Evolutionary conservation across 1,284 basidiomycete genomes (phyloP).

Genomic region (Ganoderma boninense): DNA sequence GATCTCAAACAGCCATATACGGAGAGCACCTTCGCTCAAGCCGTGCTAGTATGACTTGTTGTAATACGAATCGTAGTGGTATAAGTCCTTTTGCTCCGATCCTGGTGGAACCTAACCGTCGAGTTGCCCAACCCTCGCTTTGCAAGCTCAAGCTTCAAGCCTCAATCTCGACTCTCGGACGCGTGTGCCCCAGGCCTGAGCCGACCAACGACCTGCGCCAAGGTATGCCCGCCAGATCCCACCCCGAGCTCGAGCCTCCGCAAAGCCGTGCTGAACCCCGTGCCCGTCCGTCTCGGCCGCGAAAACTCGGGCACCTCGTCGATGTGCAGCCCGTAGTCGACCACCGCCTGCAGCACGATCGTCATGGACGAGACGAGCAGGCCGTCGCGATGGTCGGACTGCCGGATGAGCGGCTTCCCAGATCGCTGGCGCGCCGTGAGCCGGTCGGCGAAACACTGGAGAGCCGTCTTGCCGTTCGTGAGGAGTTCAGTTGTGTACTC

Average conservation of each 20-base stretch:
- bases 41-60: no score
- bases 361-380: slow-evolving; percentile 4
- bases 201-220: not conserved
- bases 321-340: slow-evolving; percentile 1
- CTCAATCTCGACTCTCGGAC: not conserved
- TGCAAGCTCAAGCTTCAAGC: not conserved
- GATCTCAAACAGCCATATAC: no score
- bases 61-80: no score
- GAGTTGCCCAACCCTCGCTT: not conserved
- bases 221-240: not conserved
- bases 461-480: not conserved
- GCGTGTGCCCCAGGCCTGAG: not conserved
- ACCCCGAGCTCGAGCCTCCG: slow-evolving; percentile 1
- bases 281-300: not conserved
- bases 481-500: not conserved
- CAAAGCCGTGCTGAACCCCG: not conserved
- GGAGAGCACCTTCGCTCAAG: no score
- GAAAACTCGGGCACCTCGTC: slow-evolving; percentile 2
- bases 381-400: not conserved
- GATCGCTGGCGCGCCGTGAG: not conserved
- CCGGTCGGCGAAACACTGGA: slow-evolving; percentile 3
- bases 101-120: not conserved
- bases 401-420: slow-evolving; percentile 1
- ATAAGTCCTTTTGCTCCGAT: not conserved
- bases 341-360: slow-evolving; percentile 1